Evolutionary conservation across 495 filamentous ascomycete species (phyloP), one percentile per base, ranked within the genome.

Genomic region (Neurospora tetraspora): DNA sequence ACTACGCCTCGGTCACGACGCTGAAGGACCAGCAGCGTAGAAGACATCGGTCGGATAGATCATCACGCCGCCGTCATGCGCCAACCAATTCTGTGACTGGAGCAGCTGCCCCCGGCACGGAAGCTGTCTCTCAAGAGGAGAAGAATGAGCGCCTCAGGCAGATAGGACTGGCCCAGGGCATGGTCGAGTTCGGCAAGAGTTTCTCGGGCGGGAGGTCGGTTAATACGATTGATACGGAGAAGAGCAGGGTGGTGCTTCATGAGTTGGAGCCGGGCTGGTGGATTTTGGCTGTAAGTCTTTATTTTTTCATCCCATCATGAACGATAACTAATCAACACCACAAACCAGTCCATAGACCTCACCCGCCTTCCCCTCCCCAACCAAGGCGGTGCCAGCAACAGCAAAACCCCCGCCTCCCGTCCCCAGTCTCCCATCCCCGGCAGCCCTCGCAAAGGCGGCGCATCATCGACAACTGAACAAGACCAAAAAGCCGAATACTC

Each of bases 81-180:
- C 53, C 53, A 65, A 16, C 53, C 7, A 4, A 14, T 59, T 59
- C 20, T 3, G 47, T 31, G 11, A 14, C 53, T 34, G 70, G 45
- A 69, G 34, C 38, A 47, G 61, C 36, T 68, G 77, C 14, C 75
- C 27, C 53, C 12, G 53, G 53, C 43, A 84, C 71, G 8, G 78
- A 81, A 14, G 82, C 78, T 59, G 74, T 86, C 5, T 82, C 82
- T 20, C 86, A 86, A 47, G 88, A 92, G 76, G 86, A 92, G 70
- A 87, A 86, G 73, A 97, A 98, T 79, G 91, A 95, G 82, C 90
- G 88, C 74, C 81, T 98, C 77, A 88, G 96, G 74, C 93, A 97
- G 83, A 92, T 99, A 80, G 96, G 96, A n/a, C 88, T 99, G 75
- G 96, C 96, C 70, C 96, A 99, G 84, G 96, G 94, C 71, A 97